phyloP scores from a whole-genome alignment of 1,139 yeast species.

The Protomyces gravidus region DNA sequence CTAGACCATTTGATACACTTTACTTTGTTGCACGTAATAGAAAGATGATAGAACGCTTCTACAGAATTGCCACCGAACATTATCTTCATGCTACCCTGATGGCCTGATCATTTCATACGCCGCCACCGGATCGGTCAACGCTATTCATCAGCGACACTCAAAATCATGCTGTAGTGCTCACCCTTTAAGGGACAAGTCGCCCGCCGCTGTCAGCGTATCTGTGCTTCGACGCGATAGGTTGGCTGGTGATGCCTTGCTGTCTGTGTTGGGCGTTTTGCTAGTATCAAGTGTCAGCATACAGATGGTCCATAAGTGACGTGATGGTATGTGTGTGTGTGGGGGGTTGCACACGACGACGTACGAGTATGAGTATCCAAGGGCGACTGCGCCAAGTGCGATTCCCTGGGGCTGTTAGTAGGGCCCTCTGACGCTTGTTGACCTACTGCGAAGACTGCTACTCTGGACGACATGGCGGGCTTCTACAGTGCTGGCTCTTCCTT shows the following conservation, averaged over 20 bases:
- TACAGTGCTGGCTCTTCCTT: too few species aligned
- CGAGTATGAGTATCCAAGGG: not conserved
- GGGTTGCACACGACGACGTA: too few species aligned
- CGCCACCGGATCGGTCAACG: slow-evolving; percentile 23
- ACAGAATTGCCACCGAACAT: too few species aligned
- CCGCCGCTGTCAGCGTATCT: not conserved
- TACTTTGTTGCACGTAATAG: not conserved
- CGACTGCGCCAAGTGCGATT: not conserved
- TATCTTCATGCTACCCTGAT: too few species aligned
- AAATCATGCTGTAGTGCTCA: not conserved
- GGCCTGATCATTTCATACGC: not conserved
- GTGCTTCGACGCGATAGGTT: slow-evolving; percentile 15
- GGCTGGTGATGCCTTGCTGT: slow-evolving; percentile 22
- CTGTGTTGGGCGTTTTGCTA: slow-evolving; percentile 19
- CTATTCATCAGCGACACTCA: not conserved
- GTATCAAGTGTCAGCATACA: not conserved
- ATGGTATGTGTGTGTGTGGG: not conserved
- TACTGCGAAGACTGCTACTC: not conserved
- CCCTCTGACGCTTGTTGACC: not conserved
- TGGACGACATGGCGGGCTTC: not conserved
- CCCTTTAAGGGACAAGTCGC: slow-evolving; percentile 22
- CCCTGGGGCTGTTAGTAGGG: not conserved
- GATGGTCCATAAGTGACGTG: not conserved
- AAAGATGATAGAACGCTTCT: not conserved
- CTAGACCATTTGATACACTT: not conserved